Evolutionary conservation across 2,329 filamentous ascomycete genomes (phyloP), one percentile per base, ranked within the genome.

Genomic region (Albophoma yamanashiensis): DNA sequence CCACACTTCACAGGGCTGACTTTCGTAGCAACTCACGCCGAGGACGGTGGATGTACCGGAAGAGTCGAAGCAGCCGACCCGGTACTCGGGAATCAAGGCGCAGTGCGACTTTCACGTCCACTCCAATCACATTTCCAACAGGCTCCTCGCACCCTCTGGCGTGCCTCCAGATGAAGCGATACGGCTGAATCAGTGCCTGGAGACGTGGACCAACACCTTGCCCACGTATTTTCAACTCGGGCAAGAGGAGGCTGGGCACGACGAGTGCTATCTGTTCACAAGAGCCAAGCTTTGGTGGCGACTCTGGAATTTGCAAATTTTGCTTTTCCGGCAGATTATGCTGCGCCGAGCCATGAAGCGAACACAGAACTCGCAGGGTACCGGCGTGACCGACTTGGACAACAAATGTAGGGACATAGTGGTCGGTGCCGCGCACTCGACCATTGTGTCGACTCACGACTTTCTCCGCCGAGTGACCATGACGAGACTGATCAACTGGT

Each of bases 221-320:
- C 68, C 68, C 1, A n/a, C 56, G 1, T 71, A 70, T 55, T 69
- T 70, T 38, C 61, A 58, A 4, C 61, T 64, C 2, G 60, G 65
- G 17, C 45, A 64, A 11, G 61, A 65, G 14, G 42, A 57, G 9
- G 58, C 59, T 9, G 60, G 43, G 5, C n/a, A 42, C 7, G 68
- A 70, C 6, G 59, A 62, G 3, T 63, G 63, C 38, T 67, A 68
- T 55, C 42, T 65, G 0, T 71, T 71, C 52, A 67, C 68, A 15
- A 65, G 62, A 22, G 66, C 62, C 20, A 66, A 67, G 27, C 62
- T 72, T 2, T 70, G 67, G 69, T 72, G 70, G 70, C 68, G 70
- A 4, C 66, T 69, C 45, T 70, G 70, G 68, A 72, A 72, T 55
- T 47, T 72, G 14, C 69, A 67, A 56, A 70, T 71, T 43, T 68